Percentiles rank a stretch among this genome's conserved stretches.
These are phyloP conservation scores for Ceratobasidium sp. DNA, from an alignment of 1,284 basidiomycete species.

Conservation along the genomic window DNA sequence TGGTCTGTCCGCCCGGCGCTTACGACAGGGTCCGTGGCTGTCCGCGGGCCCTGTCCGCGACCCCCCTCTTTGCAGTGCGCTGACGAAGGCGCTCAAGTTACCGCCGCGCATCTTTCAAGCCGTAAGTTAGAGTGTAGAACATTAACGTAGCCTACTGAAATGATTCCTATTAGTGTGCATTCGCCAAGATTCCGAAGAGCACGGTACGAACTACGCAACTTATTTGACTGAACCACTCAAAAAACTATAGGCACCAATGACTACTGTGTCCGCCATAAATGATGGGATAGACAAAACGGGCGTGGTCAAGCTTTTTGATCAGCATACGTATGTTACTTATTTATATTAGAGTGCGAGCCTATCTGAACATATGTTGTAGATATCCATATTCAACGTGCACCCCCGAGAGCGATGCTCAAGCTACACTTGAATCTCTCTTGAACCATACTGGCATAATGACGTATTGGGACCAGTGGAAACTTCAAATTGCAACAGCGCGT, in stretches of 20 bases:
- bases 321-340: slow-evolving; percentile 53
- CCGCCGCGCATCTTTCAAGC: slow-evolving; percentile 57
- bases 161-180: slow-evolving; percentile 41
- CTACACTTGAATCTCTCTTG: slow-evolving; percentile 57
- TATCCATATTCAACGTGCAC: slow-evolving; percentile 62
- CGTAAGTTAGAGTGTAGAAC: slow-evolving; percentile 39
- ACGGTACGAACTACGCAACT: slow-evolving; percentile 29
- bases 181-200: slow-evolving; percentile 56
- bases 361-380: slow-evolving; percentile 50
- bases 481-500: slow-evolving; percentile 59
- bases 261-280: slow-evolving; percentile 56
- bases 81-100: slow-evolving; percentile 55
- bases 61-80: slow-evolving; percentile 7
- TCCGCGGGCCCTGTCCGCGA: too few species aligned
- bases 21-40: too few species aligned
- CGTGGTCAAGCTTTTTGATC: slow-evolving; percentile 52
- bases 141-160: neutral
- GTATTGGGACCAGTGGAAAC: slow-evolving; percentile 60
- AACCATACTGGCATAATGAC: slow-evolving; percentile 59
- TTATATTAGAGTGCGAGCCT: neutral
- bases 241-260: slow-evolving; percentile 54
- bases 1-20: slow-evolving; percentile 6
- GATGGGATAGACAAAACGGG: slow-evolving; percentile 57
- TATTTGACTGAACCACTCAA: neutral
- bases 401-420: slow-evolving; percentile 57